phyloP scores from a whole-genome alignment of 106 monocot genomes.

The Dendrobium catenatum region DNA sequence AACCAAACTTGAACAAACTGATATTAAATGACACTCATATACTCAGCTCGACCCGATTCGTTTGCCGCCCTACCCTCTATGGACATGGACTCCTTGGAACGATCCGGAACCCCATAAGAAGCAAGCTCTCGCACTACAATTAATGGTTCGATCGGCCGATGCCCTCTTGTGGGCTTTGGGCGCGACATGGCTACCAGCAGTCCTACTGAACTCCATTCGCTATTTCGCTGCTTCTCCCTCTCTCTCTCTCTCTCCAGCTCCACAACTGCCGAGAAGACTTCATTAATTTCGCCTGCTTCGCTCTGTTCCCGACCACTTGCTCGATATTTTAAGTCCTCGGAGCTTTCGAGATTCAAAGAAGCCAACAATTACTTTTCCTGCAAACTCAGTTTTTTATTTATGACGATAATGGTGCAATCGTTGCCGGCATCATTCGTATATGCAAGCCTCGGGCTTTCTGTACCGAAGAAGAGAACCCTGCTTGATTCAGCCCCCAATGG shows the following conservation, averaged over 20 bases:
- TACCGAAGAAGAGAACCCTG: not conserved
- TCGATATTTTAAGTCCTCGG: not conserved
- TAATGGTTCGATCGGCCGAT: too few species aligned
- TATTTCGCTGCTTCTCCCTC: not conserved
- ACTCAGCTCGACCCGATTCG: too few species aligned
- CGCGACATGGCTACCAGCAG: too few species aligned
- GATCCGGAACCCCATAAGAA: too few species aligned
- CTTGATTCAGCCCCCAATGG: not conserved
- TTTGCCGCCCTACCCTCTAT: too few species aligned
- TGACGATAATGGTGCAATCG: constrained; percentile 7
- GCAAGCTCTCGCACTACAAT: too few species aligned
- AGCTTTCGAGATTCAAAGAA: not conserved
- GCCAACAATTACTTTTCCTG: not conserved
- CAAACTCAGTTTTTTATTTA: not conserved
- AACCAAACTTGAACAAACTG: too few species aligned
- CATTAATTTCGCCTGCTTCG: not conserved
- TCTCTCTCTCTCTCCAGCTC: not conserved
- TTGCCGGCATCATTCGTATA: not conserved
- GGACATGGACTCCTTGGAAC: too few species aligned
- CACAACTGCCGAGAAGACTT: not conserved
- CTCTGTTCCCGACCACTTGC: not conserved
- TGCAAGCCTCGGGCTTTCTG: not conserved
- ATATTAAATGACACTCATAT: too few species aligned
- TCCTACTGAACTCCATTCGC: too few species aligned
- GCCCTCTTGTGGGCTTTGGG: too few species aligned